Evolutionary conservation across 352 stramenopile species (phyloP).

Genomic region (Globisporangium cylindrosporum): DNA sequence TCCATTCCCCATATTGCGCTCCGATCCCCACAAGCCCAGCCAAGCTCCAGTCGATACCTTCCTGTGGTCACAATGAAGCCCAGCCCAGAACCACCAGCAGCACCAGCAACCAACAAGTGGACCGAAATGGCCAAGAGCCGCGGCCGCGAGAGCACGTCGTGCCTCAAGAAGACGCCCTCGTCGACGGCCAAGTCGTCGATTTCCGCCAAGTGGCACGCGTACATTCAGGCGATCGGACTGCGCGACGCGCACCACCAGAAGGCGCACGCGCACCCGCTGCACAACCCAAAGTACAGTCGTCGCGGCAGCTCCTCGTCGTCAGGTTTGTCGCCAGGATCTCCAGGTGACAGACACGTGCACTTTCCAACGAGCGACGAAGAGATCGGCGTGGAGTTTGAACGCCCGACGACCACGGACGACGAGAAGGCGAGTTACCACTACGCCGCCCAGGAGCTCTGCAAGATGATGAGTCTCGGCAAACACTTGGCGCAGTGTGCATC

Average conservation of each 20-base stretch:
- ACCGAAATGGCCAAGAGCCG: constrained; percentile 9
- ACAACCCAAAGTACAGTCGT: neutral
- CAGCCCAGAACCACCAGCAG: neutral
- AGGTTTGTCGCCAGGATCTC: no score
- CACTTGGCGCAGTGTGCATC: constrained; percentile 42
- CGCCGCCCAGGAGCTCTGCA: constrained; percentile 42
- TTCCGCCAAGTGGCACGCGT: constrained; percentile 50
- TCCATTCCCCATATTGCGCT: constrained; percentile 9
- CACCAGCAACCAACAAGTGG: constrained; percentile 3
- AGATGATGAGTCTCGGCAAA: constrained; percentile 56
- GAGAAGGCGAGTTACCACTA: constrained; percentile 66
- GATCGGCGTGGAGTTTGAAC: constrained; percentile 39
- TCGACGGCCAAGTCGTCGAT: constrained; percentile 26
- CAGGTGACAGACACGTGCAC: constrained; percentile 38
- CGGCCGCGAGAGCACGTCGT: constrained; percentile 20
- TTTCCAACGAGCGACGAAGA: constrained; percentile 33
- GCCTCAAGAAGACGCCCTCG: constrained; percentile 49
- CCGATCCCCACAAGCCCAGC: constrained; percentile 1
- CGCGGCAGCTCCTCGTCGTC: constrained; percentile 5
- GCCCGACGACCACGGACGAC: constrained; percentile 30
- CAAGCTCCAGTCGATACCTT: neutral
- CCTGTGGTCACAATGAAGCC: neutral
- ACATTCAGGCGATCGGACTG: constrained; percentile 46
- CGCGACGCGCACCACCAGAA: constrained; percentile 25
- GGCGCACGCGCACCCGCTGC: neutral